Conservation (phyloP, 148 eudicot species). For the Arctostaphylos glauca region DNA sequence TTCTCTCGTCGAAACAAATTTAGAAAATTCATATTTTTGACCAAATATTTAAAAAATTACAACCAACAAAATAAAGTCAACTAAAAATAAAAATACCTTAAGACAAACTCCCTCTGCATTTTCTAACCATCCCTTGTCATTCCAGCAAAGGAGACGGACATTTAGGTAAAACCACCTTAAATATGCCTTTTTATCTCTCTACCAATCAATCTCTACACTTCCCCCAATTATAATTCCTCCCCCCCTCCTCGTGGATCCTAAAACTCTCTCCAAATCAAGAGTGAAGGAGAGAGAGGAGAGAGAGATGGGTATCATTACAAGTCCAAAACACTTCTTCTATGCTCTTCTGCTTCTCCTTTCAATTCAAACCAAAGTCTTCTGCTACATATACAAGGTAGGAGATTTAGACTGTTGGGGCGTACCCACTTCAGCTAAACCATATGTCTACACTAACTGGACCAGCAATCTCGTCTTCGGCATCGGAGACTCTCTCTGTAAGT, state of each 20-base stretch:
- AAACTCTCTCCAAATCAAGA: background rate
- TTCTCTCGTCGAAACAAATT: no score
- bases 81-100: no score
- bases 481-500: slow-evolving; percentile 88
- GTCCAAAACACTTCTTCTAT: slow-evolving; percentile 20
- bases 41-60: background rate
- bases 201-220: background rate
- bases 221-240: background rate
- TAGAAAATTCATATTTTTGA: background rate
- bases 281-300: slow-evolving; percentile 11
- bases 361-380: slow-evolving; percentile 35
- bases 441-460: slow-evolving; percentile 68
- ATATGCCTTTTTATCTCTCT: background rate
- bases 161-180: slow-evolving; percentile 11
- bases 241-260: background rate
- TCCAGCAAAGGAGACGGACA: background rate
- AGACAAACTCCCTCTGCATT: no score
- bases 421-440: slow-evolving; percentile 55
- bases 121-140: background rate
- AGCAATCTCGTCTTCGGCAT: slow-evolving; percentile 44
- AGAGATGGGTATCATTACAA: slow-evolving; percentile 27
- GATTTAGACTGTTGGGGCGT: slow-evolving; percentile 70
- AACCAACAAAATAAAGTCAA: no score
- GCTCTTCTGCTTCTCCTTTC: slow-evolving; percentile 35
- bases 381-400: slow-evolving; percentile 72